Evolutionary conservation across 495 filamentous ascomycete species (phyloP), one percentile per base, ranked within the genome.

Genomic region (Podospora sp.): DNA sequence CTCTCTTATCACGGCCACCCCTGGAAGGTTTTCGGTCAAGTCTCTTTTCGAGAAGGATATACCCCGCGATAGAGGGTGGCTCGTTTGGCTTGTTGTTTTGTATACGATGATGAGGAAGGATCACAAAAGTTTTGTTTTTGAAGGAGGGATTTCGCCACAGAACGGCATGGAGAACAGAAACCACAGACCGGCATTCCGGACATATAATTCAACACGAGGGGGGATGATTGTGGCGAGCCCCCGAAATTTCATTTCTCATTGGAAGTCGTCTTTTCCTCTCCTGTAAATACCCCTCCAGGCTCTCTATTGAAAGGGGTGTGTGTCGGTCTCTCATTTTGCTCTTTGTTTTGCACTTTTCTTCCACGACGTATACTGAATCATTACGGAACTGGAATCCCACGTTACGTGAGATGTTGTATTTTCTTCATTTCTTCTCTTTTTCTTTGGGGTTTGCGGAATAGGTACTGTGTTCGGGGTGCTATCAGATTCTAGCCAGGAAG

Each of bases 61-160:
- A 59, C 57, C 57, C 57, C 57, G 29, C 27, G 57, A 33, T 27
- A 33, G 26, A 59, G 33, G 27, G 57, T 27, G 27, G 57, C n/a
- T 27, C 18, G 18, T 25, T 57, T 56, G 14, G 53, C 26, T 57
- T 29, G 55, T 57, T 5, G 5, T 26, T 57, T n/a, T 59, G 27
- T 59, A 36, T 9, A 46, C 40, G 40, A 46, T 18, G 2, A 18
- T 18, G 40, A 46, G 40, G 5, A 18, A 46, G 40, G 40, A 46
- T 46, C 40, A 57, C 29, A 65, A 65, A 65, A 65, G 63, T 65
- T 65, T 58, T 65, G 51, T 25, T 65, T 65, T 63, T 25, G 11
- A 46, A 46, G 40, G 40, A 46, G 40, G 5, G 16, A 14, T 46
- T 46, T 46, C 16, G 16, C 40, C 40, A 18, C 11, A 14, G 16